Evolutionary conservation across 306 rosid species (phyloP), one percentile per base, ranked within the genome.

Genomic region (Pyrus pyrifolia): DNA sequence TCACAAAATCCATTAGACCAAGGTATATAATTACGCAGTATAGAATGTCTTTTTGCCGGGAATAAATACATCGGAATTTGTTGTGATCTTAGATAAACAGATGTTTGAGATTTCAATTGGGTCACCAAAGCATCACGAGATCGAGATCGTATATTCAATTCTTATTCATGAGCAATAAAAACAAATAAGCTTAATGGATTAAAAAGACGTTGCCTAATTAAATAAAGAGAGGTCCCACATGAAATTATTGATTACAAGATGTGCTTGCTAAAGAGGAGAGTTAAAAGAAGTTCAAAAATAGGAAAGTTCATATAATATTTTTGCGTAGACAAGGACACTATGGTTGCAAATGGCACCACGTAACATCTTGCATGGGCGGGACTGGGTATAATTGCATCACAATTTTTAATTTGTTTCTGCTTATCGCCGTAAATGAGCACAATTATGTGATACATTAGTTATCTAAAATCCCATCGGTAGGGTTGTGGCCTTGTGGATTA

Each of bases 81-180:
- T 30, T 51, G 29, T 30, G 9, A 52, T 30, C 27, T 27, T 71
- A 27, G 23, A 57, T 23, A 63, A 49, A 49, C 8, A 46, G 46
- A 12, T 59, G 44, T 67, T 19, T 60, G 18, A 40, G 9, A 40
- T 17, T 70, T 21, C 35, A 30, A 55, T 59, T 59, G n/a, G 45
- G 7, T 49, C 66, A 31, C 82, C 62, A 27, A 78, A 29, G 76
- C 55, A 61, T 81, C 85, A 77, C 89, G 81, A 83, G 85, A 75
- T 49, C 89, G 81, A 83, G 85, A 75, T 49, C 21, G 5, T 49
- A 74, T 53, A 78, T 66, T 67, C 71, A 80, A 71, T 74, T 74
- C 68, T 31, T 61, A 71, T 70, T 69, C 82, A 71, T 66, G 78
- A 76, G 25, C 53, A 55, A 60, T 8, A 61, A 67, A 72, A 72